Conservation (phyloP, 2,329 filamentous ascomycete genomes). For the Aspergillus sojae region DNA sequence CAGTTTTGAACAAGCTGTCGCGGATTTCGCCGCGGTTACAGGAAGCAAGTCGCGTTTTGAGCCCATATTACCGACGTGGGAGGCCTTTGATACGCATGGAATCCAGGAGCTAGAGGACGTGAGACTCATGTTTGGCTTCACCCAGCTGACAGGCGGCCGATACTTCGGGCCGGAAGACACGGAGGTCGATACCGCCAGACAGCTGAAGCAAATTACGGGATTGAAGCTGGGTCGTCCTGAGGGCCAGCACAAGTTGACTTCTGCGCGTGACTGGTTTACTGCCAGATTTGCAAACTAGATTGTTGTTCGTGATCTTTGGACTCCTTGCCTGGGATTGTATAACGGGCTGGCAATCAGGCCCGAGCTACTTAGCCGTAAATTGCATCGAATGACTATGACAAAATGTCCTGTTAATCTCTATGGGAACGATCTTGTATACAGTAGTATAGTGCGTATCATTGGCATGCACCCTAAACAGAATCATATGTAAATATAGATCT, state of each 20-base stretch:
- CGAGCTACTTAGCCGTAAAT: neutral
- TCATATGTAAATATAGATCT: neutral
- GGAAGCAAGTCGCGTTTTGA: conserved; percentile 12
- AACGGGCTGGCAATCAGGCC: neutral
- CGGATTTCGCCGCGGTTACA: conserved; percentile 28
- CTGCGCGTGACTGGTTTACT: neutral
- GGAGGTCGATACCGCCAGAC: conserved; percentile 9
- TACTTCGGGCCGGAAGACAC: conserved; percentile 15
- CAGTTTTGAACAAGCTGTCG: conserved; percentile 32
- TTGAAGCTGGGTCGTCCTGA: neutral
- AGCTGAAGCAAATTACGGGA: conserved; percentile 5
- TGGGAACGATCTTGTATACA: neutral
- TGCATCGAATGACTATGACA: neutral
- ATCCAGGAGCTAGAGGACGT: conserved; percentile 14
- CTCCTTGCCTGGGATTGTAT: neutral
- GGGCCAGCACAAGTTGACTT: neutral
- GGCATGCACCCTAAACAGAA: neutral
- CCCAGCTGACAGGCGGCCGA: conserved; percentile 11
- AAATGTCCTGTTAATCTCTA: neutral
- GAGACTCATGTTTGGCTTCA: conserved; percentile 17
- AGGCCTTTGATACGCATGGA: conserved; percentile 15
- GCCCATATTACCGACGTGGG: conserved; percentile 12
- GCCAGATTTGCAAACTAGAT: neutral
- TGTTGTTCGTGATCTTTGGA: neutral
- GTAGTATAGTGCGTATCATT: neutral